These are phyloP conservation scores for Guillardia theta DNA, from an alignment of 78 protist genomes.

Conservation along the genomic window DNA sequence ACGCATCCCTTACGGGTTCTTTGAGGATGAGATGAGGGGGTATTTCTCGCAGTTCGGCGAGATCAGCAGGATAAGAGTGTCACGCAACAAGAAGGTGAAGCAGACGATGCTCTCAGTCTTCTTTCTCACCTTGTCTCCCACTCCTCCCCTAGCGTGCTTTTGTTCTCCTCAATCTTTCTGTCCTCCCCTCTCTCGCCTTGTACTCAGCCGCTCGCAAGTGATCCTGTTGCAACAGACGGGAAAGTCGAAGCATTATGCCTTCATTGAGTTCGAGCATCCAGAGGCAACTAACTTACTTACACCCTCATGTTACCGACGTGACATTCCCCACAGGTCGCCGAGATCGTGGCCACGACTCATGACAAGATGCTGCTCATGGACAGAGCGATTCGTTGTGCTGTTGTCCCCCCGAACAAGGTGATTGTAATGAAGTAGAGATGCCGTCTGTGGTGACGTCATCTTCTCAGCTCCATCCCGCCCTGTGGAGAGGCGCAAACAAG, in stretches of 20 bases:
- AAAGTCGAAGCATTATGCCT: slow-evolving; percentile 63
- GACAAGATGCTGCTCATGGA: neutral
- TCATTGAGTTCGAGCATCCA: slow-evolving; percentile 41
- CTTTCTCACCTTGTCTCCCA: neutral
- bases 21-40: slow-evolving; percentile 70
- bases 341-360: slow-evolving; percentile 21
- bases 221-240: too few species aligned
- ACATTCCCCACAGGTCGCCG: neutral
- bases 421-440: too few species aligned
- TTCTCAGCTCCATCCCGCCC: too few species aligned
- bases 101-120: slow-evolving; percentile 67
- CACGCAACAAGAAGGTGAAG: slow-evolving; percentile 55
- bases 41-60: slow-evolving; percentile 86
- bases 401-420: neutral
- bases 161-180: too few species aligned
- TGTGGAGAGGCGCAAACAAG: too few species aligned
- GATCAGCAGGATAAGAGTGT: slow-evolving; percentile 58
- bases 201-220: neutral
- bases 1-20: slow-evolving; percentile 84
- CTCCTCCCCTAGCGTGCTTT: neutral
- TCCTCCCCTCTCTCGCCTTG: too few species aligned
- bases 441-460: too few species aligned
- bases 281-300: neutral
- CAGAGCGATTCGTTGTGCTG: neutral
- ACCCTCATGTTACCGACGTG: too few species aligned